phyloP scores from a whole-genome alignment of 2,329 filamentous ascomycete genomes.

The Apiospora kogelbergensis region DNA sequence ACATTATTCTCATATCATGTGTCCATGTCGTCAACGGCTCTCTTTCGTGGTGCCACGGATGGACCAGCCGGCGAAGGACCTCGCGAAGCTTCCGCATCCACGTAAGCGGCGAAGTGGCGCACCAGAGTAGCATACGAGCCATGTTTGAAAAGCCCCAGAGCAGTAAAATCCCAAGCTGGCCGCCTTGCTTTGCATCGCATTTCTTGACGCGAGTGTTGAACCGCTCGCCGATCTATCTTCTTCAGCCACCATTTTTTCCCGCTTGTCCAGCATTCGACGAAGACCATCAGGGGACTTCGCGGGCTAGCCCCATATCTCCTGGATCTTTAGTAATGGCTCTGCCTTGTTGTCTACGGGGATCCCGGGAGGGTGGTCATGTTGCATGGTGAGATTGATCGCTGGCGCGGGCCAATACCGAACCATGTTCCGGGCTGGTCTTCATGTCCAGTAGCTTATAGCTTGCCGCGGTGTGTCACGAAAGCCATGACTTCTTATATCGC shows the following conservation, averaged over 20 bases:
- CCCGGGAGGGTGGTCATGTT: too few species aligned
- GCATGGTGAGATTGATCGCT: too few species aligned
- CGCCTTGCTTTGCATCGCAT: not conserved
- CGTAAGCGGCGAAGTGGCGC: slow-evolving; percentile 13
- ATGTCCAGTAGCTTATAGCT: too few species aligned
- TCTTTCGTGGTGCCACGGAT: not conserved
- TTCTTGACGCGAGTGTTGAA: not conserved
- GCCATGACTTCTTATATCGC: too few species aligned
- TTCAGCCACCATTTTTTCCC: not conserved
- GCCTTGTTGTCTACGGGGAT: too few species aligned
- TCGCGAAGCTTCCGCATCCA: not conserved
- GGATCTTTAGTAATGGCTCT: not conserved
- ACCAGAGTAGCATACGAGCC: slow-evolving; percentile 12
- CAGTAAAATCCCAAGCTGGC: slow-evolving; percentile 9
- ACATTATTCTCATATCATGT: not conserved
- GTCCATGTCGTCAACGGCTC: not conserved
- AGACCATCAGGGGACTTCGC: slow-evolving; percentile 4
- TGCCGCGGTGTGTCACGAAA: too few species aligned
- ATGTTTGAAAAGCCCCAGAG: slow-evolving; percentile 10
- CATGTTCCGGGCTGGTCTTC: too few species aligned
- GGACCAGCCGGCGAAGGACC: not conserved
- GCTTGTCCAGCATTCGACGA: slow-evolving; percentile 8
- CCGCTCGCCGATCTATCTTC: slow-evolving; percentile 6
- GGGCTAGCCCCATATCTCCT: slow-evolving; percentile 7
- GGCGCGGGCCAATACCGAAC: too few species aligned